phyloP scores from a whole-genome alignment of 768 basidiomycete species.

The Mycena capillaripes region DNA sequence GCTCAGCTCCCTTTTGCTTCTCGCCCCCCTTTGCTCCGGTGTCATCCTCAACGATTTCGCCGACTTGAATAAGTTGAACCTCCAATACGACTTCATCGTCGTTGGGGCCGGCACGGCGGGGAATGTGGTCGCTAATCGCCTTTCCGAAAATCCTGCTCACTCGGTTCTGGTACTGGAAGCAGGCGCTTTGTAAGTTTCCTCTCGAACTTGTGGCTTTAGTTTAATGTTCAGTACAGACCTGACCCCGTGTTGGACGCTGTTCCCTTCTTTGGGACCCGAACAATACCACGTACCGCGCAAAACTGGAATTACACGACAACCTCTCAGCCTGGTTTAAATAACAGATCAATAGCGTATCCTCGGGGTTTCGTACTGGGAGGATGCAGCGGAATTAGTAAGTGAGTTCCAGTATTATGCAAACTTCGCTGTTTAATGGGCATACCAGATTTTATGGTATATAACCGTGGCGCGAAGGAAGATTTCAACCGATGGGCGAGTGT shows the following conservation, averaged over 20 bases:
- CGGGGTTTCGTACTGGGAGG: not conserved
- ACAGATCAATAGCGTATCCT: not conserved
- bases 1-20: not conserved
- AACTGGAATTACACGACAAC: not conserved
- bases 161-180: not conserved
- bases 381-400: not conserved
- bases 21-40: not conserved
- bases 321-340: not conserved
- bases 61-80: not conserved
- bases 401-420: not conserved
- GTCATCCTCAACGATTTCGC: not conserved
- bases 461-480: slow-evolving; percentile 39
- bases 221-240: not conserved
- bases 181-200: not conserved
- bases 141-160: not conserved
- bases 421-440: no score
- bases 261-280: not conserved
- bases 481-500: slow-evolving; percentile 35
- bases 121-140: not conserved
- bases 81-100: not conserved
- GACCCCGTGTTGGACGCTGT: not conserved
- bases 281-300: not conserved
- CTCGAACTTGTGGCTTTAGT: not conserved
- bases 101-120: not conserved
- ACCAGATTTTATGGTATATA: slow-evolving; percentile 38